Evolutionary conservation across 345 rosid species (phyloP), one percentile per base, ranked within the genome.

Genomic region (Anacardium occidentale): DNA sequence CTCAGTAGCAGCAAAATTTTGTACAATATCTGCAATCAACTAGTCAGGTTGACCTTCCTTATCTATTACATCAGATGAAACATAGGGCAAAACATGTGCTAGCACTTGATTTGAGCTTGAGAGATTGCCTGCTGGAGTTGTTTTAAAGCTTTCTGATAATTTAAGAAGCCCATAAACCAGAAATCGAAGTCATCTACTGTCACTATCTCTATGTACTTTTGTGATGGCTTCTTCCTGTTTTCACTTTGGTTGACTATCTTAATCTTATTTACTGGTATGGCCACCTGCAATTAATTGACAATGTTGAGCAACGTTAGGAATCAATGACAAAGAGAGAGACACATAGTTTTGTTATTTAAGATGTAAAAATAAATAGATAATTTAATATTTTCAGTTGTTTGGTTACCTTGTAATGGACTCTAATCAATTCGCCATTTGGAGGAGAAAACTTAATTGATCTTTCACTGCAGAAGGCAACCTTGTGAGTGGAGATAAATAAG

Each of bases 381-480:
- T 44, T 44, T 7, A 56, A 22, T n/a, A n/a, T n/a, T n/a, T n/a
- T n/a, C n/a, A n/a, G 24, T 22, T 21, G 12, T 8, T 22, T 57
- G 6, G 20, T 0, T 62, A 80, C 86, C 84, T 85, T 83, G 69
- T 80, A 73, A 40, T 72, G 83, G 7, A 70, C 53, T 37, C 68
- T 75, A 21, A 57, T 8, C 10, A 60, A 53, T 48, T 82, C 59
- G 42, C 81, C 84, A 37, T 48, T n/a, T 0, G 79, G 75, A 74
- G 81, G 74, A 54, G 62, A 56, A 15, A 79, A 44, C 22, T 74
- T 40, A 25, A 85, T 32, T 37, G 82, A 71, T 54, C 72, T 73
- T 32, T 83, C 77, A 34, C 85, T 77, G 76, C 83, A 81, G 60
- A 83, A 85, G 45, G 89, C 85, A 48, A 83, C 14, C 53, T 76